These are phyloP conservation scores for Excoecaria cochinchinensis DNA, from an alignment of 345 rosid species.

Conservation along the genomic window DNA sequence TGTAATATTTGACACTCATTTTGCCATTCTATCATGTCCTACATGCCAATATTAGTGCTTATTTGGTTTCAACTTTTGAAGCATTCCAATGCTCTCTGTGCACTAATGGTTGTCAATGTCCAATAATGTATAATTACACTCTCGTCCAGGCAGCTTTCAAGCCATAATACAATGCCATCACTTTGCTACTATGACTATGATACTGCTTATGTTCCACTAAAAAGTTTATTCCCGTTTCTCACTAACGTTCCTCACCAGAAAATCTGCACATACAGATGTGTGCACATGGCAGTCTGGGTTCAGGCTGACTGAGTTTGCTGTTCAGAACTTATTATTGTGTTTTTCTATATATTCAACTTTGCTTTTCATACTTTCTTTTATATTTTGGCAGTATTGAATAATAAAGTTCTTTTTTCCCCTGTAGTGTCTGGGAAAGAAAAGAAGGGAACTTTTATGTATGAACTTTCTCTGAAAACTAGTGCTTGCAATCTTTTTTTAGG, in stretches of 20 bases:
- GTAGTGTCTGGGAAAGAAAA: slow-evolving; percentile 4
- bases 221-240: neutral
- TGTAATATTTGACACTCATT: no score
- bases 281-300: no score
- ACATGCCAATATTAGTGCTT: neutral
- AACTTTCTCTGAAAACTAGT: neutral
- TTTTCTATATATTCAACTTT: neutral
- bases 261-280: neutral
- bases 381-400: neutral
- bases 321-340: neutral
- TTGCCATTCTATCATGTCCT: neutral
- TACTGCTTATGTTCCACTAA: neutral
- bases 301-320: neutral
- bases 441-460: slow-evolving; percentile 5
- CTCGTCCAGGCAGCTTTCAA: neutral
- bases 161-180: neutral
- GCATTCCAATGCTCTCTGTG: neutral
- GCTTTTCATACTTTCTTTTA: neutral
- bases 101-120: neutral
- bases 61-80: neutral
- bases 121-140: neutral
- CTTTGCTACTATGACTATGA: neutral
- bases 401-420: neutral
- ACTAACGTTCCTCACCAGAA: neutral
- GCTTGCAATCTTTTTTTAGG: neutral